Evolutionary conservation across 2,329 filamentous ascomycete genomes (phyloP), one percentile per base, ranked within the genome.

Genomic region (Pseudogymnoascus destructans): DNA sequence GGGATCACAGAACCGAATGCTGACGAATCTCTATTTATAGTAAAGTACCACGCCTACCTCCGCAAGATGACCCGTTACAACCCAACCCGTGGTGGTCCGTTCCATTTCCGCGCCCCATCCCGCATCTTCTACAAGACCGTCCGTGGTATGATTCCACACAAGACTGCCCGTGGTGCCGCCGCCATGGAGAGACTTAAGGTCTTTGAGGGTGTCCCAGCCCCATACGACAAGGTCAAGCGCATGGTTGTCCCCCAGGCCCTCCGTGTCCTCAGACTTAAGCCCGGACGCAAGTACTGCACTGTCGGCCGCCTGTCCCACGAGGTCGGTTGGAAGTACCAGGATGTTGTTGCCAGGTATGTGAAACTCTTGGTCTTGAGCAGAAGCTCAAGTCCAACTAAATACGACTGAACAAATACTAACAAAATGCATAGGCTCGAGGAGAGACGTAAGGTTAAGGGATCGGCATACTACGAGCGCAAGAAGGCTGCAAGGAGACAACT

Each of bases 101-200:
- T 97, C 90, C 93, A 98, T 81, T 97, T 96, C 90, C 93, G 93
- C 75, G 90, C 92, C 70, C 93, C 93, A 65, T 95, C 91, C 72
- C 88, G 95, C 79, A 96, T 98, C 82, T 95, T 98, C 87, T 98
- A 96, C 88, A 95, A 96, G 87, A 90, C 93, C 74, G 89, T 98
- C 79, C 92, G 93, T 77, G 93, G 93, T 77, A 98, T 98, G 93
- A 95, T 98, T 69, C 93, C 93, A 73, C 93, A 98, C 89, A 98
- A 98, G 89, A 98, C 93, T 69, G 85, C 93, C 75, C 92, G 93
- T 74, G 93, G 93, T 79, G 87, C 89, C 71, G 92, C 92, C 71
- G 93, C 93, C 70, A 78, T 98, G 74, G 91, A 97, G 84, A 87
- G 93, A 78, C 88, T 98, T 69, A 98, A 98, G 90, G 90, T 95